Conservation (phyloP, 2,329 filamentous ascomycete species). For the Colletotrichum falcatum region DNA sequence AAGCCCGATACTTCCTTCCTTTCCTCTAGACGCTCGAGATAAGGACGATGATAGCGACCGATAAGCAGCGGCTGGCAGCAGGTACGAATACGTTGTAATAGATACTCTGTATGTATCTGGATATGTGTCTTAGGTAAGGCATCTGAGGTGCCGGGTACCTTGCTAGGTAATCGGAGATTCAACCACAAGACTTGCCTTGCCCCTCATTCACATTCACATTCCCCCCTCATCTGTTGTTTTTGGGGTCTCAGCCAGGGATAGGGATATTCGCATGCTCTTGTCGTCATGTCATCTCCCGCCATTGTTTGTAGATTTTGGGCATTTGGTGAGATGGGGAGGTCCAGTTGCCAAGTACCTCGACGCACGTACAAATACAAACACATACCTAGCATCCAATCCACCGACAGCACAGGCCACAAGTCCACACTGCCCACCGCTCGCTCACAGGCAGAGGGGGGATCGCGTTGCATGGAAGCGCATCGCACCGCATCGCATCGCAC, state of each 20-base stretch:
- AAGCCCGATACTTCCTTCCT: neutral
- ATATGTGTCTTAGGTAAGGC: too few species aligned
- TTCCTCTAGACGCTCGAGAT: slow-evolving; percentile 1
- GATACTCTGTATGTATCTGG: too few species aligned
- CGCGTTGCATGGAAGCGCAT: slow-evolving; percentile 15
- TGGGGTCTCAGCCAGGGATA: neutral
- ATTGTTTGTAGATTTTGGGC: neutral
- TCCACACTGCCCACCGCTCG: slow-evolving; percentile 1
- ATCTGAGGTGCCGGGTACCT: neutral
- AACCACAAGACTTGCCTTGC: neutral
- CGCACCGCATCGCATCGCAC: too few species aligned
- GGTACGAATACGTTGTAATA: too few species aligned
- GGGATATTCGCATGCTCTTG: neutral
- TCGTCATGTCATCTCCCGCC: neutral
- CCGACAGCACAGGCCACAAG: neutral
- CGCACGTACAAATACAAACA: neutral
- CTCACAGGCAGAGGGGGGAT: slow-evolving; percentile 8
- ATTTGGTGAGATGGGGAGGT: neutral
- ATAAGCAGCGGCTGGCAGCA: neutral
- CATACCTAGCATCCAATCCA: too few species aligned
- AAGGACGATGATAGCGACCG: neutral
- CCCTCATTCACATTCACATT: neutral
- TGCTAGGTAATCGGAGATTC: too few species aligned
- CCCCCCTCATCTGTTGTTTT: too few species aligned
- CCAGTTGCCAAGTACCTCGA: too few species aligned